Evolutionary conservation across 75 land plant species (phyloP), one percentile per base, ranked within the genome.

Genomic region (Isoetes taiwanensis): DNA sequence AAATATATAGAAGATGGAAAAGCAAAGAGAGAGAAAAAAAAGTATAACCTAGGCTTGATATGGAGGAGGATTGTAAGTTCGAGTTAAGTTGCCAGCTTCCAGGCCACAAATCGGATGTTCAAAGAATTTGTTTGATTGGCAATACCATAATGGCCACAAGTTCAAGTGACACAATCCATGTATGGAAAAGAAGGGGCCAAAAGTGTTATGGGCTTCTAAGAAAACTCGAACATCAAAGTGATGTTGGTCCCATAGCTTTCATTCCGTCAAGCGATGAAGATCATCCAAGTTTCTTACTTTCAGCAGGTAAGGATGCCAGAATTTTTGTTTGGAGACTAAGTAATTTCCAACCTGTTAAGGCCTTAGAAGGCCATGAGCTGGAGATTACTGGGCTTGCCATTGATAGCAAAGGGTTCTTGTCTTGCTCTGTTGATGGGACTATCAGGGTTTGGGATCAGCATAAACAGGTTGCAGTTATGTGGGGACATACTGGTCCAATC

Each of bases 341-440:
- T 34, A 74, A 58, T 12, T 80, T 78, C 14, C 70, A 78, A 43
- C 57, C 56, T 11, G 72, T 78, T 28, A 62, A 77, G 28, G 76
- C 69, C 9, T 70, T 94, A 75, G 67, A 62, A 46, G 99, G 99
- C 25, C 99, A 94, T 62, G 52, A 64, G 35, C 34, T 68, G 31
- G 96, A 94, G 67, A 87, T 94, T 12, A 94, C 86, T 0, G 81
- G 96, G 14, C 20, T 94, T 21, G 73, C 75, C n/a, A 33, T 89
- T 42, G 96, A 79, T 74, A 74, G 64, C 10, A 61, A 73, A 30
- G n/a, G n/a, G 25, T 73, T 89, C 48, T 43, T 89, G 2, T 94
- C 99, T 30, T 63, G 87, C 26, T 94, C 99, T 2, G 71, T 85
- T 56, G 99, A 94, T 68, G 76, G 87, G 99, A 94, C 96, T 25